phyloP scores from a whole-genome alignment of 345 rosid genomes.

The Linum tenue region DNA sequence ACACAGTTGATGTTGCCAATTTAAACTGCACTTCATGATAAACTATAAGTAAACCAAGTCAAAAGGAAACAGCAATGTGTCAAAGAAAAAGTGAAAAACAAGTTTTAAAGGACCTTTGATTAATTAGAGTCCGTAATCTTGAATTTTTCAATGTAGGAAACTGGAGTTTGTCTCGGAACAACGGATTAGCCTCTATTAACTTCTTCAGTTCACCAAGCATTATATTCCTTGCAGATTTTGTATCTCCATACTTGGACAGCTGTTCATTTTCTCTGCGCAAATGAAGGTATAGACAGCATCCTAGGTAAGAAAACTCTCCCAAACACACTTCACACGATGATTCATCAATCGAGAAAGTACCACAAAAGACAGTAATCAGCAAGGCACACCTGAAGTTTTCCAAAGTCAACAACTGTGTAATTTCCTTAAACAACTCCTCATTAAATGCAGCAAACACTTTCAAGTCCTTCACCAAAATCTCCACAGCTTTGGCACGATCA shows the following conservation, averaged over 20 bases:
- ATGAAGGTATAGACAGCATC: background rate
- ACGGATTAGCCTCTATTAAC: constrained; percentile 10
- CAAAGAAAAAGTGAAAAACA: background rate
- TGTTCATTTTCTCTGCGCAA: constrained; percentile 2
- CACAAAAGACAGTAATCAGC: constrained; percentile 1
- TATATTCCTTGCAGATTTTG: constrained; percentile 27
- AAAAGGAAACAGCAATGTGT: background rate
- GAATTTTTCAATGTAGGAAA: constrained; percentile 41
- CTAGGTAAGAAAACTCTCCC: background rate
- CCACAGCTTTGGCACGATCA: constrained; percentile 73
- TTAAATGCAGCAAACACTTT: constrained; percentile 62
- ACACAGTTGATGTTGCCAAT: constrained; percentile 49
- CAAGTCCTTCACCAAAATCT: constrained; percentile 70
- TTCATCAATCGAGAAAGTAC: background rate
- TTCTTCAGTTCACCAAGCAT: constrained; percentile 40
- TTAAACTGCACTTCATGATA: constrained; percentile 23
- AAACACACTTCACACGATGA: background rate
- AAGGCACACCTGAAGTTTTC: constrained; percentile 61
- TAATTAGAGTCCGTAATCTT: constrained; percentile 43
- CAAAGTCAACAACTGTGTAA: constrained; percentile 64
- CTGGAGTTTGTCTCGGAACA: constrained; percentile 39
- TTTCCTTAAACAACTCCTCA: constrained; percentile 71
- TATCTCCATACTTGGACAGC: constrained; percentile 4
- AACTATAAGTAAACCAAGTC: background rate
- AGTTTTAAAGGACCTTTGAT: constrained; percentile 9